Conservation (phyloP, 768 basidiomycete species). For the Rhizopogon vinicolor region DNA sequence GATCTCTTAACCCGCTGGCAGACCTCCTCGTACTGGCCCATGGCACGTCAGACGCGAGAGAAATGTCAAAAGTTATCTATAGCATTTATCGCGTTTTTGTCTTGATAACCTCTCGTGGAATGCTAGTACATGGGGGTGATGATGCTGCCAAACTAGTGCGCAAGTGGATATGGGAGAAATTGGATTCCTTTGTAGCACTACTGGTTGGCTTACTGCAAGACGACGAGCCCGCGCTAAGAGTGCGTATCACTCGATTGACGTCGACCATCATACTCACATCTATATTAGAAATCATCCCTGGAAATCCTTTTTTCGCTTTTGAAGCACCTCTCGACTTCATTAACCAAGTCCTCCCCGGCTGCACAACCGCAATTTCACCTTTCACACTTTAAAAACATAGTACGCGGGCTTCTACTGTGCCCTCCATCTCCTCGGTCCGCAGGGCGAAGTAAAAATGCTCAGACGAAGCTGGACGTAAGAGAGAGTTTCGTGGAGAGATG, state of each 20-base stretch:
- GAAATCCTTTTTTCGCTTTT: conserved; percentile 74
- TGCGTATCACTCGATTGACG: conserved; percentile 31
- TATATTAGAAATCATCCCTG: conserved; percentile 56
- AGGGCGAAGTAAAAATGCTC: conserved; percentile 20
- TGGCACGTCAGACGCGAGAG: conserved; percentile 43
- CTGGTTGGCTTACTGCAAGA: conserved; percentile 71
- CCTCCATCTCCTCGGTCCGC: conserved; percentile 41
- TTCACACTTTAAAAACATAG: conserved; percentile 62
- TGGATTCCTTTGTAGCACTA: conserved; percentile 66
- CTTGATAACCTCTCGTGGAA: conserved; percentile 51
- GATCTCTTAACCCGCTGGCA: conserved; percentile 72
- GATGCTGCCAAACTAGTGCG: conserved; percentile 59
- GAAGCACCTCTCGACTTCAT: conserved; percentile 70
- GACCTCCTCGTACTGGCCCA: conserved; percentile 65
- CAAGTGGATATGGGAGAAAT: conserved; percentile 74
- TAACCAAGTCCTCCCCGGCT: conserved; percentile 38
- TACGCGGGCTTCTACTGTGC: conserved; percentile 55
- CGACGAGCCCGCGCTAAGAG: conserved; percentile 69
- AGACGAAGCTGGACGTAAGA: conserved; percentile 55
- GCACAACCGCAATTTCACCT: conserved; percentile 62
- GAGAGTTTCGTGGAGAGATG: conserved; percentile 64
- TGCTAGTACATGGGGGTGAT: conserved; percentile 44
- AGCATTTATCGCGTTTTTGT: conserved; percentile 79
- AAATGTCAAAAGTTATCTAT: conserved; percentile 73
- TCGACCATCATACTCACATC: conserved; percentile 1